phyloP scores from a whole-genome alignment of 148 eudicot genomes.

The Nepenthes mirabilis region DNA sequence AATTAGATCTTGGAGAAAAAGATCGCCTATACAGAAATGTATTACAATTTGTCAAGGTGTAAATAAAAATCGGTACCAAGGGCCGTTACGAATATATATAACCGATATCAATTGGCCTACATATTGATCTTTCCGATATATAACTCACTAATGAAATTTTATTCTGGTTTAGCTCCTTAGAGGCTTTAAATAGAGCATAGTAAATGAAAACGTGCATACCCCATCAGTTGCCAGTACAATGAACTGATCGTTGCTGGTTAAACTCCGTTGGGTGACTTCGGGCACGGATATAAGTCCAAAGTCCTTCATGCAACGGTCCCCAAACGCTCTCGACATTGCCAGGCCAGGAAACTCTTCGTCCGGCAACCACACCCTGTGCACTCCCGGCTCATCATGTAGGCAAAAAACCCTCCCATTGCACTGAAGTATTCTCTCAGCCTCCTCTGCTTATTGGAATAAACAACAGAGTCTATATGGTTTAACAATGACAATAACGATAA shows the following conservation, averaged over 20 bases:
- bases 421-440: constrained; percentile 66
- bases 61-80: no score
- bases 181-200: no score
- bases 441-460: constrained; percentile 38
- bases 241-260: constrained; percentile 62
- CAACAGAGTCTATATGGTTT: not conserved
- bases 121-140: no score
- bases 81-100: no score
- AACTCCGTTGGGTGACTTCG: constrained; percentile 63
- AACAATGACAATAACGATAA: no score
- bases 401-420: constrained; percentile 80
- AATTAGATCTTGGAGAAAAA: no score
- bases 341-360: constrained; percentile 76
- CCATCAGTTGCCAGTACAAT: constrained; percentile 85
- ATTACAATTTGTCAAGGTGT: no score
- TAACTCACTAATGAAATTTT: no score
- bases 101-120: no score
- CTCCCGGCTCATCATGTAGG: constrained; percentile 77
- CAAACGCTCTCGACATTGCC: constrained; percentile 97
- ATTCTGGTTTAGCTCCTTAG: no score
- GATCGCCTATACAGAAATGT: no score
- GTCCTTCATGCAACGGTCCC: constrained; percentile 78
- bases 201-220: constrained; percentile 31
- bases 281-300: constrained; percentile 89
- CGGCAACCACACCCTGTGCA: constrained; percentile 80